These are phyloP conservation scores for Corchorus olitorius DNA, from an alignment of 345 rosid species.

Conservation along the genomic window DNA sequence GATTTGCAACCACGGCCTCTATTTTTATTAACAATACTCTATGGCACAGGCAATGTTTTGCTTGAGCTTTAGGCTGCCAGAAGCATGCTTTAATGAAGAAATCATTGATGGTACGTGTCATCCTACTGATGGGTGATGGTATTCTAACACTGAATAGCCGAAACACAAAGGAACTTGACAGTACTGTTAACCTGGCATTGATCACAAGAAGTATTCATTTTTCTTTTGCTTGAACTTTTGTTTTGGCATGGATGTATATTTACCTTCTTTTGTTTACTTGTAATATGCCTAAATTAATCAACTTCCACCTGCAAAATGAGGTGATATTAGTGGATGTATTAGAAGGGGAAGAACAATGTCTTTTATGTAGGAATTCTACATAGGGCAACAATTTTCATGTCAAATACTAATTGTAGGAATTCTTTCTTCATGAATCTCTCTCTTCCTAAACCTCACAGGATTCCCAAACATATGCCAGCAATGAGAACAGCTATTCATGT, in stretches of 20 bases:
- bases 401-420: not conserved
- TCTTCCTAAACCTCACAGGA: no score
- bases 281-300: not conserved
- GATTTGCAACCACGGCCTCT: not conserved
- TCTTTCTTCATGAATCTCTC: no score
- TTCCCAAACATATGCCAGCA: no score
- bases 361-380: not conserved
- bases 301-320: not conserved
- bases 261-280: not conserved
- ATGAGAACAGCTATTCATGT: no score
- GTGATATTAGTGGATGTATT: not conserved
- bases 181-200: not conserved
- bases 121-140: not conserved
- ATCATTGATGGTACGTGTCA: not conserved
- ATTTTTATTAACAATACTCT: not conserved
- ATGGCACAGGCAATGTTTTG: slow-evolving; percentile 90
- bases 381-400: not conserved
- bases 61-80: slow-evolving; percentile 87
- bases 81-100: slow-evolving; percentile 63
- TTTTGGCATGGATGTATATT: not conserved
- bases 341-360: not conserved
- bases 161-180: not conserved
- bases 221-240: not conserved
- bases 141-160: not conserved
- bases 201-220: not conserved